Base-by-base conservation (phyloP, 352 stramenopile species). In the Phytophthora pseudosyringae region DNA sequence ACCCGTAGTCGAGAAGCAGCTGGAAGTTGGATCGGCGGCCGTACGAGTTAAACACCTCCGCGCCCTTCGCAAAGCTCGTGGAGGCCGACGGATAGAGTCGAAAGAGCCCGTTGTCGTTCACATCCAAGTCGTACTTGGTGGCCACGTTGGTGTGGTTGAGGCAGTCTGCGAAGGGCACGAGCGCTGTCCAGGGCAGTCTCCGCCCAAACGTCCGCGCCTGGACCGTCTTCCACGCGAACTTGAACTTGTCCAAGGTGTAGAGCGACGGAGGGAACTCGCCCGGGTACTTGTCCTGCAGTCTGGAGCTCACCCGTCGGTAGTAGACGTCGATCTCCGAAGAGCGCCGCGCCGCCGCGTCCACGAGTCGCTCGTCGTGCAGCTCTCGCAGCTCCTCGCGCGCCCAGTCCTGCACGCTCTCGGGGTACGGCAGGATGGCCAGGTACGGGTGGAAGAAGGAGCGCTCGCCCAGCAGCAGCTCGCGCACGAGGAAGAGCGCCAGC, bases 11-110 rank as follows among this genome's bases (percentile, higher is more conserved):
- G 5, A 98, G 71, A 33, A 98, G 73, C 26, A 98, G 67, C 68
- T 95, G 86, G 40, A 90, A 88, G 66, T 98, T 98, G 43, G 77
- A 58, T 25, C 93, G 74, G 3, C 90, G 77, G 0, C 93, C 93
- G 69, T 98, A 98, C 62, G 80, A 95, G 68, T 98, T 98, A 64
- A 97, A 97, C 16, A 95, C 89, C 67, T 98, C 93, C 12, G 54
- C 43, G 3, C 86, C 84, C 8, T 73, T 56, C 0, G 49, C 59
- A 62, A 90, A 97, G 45, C 52, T 48, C 26, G 77, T 97, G 6
- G 49, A 59, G 7, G 56, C 76, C 12, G 76, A 93, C 12, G 89
- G 86, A 76, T 78, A 91, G 36, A 91, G 73, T 11, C 76, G 75
- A 61, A 97, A 97, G 4, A 67, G 56, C 1, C 64, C 74, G 32